phyloP scores from a whole-genome alignment of 2,329 filamentous ascomycete genomes.

The Diaporthe ilicicola region DNA sequence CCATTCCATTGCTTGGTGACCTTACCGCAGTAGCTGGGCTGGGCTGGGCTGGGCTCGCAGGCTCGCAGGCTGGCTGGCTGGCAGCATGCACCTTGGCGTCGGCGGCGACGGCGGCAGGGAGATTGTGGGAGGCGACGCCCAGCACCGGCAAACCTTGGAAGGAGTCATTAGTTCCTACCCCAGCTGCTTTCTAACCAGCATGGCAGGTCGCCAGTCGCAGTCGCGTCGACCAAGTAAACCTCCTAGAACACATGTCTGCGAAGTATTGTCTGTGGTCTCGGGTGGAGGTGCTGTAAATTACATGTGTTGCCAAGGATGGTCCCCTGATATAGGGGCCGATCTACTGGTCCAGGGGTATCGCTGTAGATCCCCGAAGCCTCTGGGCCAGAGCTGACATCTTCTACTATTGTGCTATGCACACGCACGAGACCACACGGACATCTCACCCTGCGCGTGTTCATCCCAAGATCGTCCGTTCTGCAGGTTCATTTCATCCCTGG shows the following conservation, averaged over 20 bases:
- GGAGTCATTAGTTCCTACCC: neutral
- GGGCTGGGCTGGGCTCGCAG: neutral
- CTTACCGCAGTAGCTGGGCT: neutral
- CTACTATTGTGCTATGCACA: neutral
- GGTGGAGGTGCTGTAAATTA: conserved; percentile 23
- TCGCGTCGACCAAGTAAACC: no score
- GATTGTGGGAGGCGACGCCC: conserved; percentile 2
- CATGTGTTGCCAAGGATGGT: conserved; percentile 2
- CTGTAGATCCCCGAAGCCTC: neutral
- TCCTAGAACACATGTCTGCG: no score
- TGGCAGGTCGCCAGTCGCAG: neutral
- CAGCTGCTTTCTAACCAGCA: neutral
- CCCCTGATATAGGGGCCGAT: conserved; percentile 13
- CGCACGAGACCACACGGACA: neutral
- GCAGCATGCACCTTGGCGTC: neutral
- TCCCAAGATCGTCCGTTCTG: neutral
- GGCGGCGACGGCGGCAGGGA: neutral
- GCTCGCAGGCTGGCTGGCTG: no score
- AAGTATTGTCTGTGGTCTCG: neutral
- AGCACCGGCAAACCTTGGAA: neutral
- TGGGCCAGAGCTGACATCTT: neutral
- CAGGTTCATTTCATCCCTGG: neutral
- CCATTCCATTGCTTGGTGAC: neutral
- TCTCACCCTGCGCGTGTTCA: neutral
- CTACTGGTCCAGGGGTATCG: conserved; percentile 3